Conservation (phyloP, 2,329 filamentous ascomycete species). For the Sodiomyces alkalinus region DNA sequence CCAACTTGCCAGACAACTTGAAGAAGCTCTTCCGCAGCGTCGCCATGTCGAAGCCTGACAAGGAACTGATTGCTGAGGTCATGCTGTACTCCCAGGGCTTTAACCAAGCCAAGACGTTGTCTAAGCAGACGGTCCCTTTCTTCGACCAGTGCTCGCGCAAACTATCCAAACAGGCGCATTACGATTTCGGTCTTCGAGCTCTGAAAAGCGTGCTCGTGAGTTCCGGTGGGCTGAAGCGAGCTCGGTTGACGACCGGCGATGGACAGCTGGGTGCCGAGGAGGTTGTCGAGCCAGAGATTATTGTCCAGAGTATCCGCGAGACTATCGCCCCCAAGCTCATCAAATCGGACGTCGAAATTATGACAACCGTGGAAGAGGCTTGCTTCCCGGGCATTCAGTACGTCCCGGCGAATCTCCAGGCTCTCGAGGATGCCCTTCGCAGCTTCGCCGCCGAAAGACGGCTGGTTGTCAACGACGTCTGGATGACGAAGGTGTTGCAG, state of each 20-base stretch:
- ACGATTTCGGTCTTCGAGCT: constrained; percentile 95
- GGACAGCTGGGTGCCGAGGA: constrained; percentile 49
- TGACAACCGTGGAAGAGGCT: constrained; percentile 67
- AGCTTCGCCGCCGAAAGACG: constrained; percentile 73
- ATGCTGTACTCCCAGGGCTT: constrained; percentile 99
- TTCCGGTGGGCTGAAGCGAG: constrained; percentile 88
- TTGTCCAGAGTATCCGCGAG: constrained; percentile 95
- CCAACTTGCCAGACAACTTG: constrained; percentile 93
- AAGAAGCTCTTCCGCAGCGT: constrained; percentile 99
- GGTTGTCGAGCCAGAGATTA: constrained; percentile 85
- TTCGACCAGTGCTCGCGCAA: constrained; percentile 76
- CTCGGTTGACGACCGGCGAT: constrained; percentile 44
- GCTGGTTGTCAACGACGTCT: constrained; percentile 79
- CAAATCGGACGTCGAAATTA: constrained; percentile 75
- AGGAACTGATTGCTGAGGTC: constrained; percentile 97
- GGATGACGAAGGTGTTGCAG: constrained; percentile 96
- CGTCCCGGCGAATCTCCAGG: constrained; percentile 70
- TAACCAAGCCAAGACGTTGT: constrained; percentile 84
- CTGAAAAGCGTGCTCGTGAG: constrained; percentile 97
- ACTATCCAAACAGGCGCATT: constrained; percentile 93
- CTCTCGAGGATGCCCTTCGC: constrained; percentile 67
- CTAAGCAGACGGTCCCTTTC: constrained; percentile 93
- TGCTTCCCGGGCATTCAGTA: constrained; percentile 92
- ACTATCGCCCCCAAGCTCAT: constrained; percentile 97
- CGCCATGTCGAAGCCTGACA: constrained; percentile 99